A percentile compares a stretch with the other conserved stretches of the same genome.
Conservation (phyloP, 176 grass and related monocot genomes). For the Cymbopogon citratus region DNA sequence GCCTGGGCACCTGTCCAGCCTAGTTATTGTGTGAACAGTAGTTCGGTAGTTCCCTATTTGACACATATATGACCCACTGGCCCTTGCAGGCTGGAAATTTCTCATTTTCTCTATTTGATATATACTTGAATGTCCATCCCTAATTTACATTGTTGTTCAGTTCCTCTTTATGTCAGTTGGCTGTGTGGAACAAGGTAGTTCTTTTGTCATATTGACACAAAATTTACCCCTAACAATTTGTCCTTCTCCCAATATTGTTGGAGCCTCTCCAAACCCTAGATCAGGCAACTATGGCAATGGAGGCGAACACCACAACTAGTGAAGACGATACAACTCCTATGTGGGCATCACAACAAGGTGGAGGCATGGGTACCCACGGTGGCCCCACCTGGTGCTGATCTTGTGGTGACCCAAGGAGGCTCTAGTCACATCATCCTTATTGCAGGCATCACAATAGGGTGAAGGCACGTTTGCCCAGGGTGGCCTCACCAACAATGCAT, state of each 20-base stretch:
- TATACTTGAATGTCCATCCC: too few species aligned
- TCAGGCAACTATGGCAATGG: background rate
- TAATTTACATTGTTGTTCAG: too few species aligned
- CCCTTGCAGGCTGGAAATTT: too few species aligned
- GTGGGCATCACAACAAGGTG: background rate
- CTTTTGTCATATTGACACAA: background rate
- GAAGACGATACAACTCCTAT: background rate
- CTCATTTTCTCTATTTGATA: too few species aligned
- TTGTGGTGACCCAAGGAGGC: background rate
- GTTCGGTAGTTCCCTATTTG: too few species aligned
- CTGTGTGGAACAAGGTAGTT: too few species aligned
- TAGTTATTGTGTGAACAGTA: too few species aligned
- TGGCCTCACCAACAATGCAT: background rate
- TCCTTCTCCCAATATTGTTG: background rate
- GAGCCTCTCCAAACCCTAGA: background rate
- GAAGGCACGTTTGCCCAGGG: background rate
- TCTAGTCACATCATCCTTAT: background rate
- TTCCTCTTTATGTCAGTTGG: too few species aligned
- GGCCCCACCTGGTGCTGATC: background rate
- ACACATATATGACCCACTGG: too few species aligned
- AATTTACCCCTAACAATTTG: background rate
- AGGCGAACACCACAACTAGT: background rate
- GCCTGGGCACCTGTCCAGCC: too few species aligned
- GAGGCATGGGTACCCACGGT: background rate
- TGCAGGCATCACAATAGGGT: background rate